Evolutionary conservation across 2,329 filamentous ascomycete genomes (phyloP).

Genomic region (Fusarium acutatum): DNA sequence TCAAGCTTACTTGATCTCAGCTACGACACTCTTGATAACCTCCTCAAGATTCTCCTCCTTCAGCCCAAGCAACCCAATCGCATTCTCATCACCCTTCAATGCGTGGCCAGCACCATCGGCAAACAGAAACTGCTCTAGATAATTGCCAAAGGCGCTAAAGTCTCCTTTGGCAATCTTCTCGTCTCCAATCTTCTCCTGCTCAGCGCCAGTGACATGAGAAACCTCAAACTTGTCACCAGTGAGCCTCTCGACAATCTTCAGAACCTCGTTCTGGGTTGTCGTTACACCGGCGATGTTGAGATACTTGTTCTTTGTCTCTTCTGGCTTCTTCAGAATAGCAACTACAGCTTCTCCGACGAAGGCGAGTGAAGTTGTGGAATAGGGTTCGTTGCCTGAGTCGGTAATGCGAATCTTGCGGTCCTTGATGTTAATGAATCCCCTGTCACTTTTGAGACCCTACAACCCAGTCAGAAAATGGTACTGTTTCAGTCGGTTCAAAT

Average conservation of each 20-base stretch:
- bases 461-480: accelerated
- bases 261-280: background rate
- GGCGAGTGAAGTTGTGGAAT: background rate
- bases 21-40: background rate
- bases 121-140: conserved; percentile 6
- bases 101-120: background rate
- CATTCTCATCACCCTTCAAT: background rate
- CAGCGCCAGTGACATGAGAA: background rate
- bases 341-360: background rate
- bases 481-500: accelerated
- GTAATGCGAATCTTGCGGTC: conserved; percentile 3
- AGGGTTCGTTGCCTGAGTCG: conserved; percentile 5
- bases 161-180: conserved; percentile 2
- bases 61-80: background rate
- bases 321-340: background rate
- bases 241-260: background rate
- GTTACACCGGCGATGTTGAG: conserved; percentile 3
- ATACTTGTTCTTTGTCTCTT: background rate
- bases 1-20: background rate
- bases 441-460: background rate
- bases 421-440: background rate
- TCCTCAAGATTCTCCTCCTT: background rate
- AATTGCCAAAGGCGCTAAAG: conserved; percentile 10
- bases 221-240: conserved; percentile 12
- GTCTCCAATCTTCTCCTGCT: background rate